phyloP scores from a whole-genome alignment of 768 basidiomycete species.

The Plicaturopsis crispa region DNA sequence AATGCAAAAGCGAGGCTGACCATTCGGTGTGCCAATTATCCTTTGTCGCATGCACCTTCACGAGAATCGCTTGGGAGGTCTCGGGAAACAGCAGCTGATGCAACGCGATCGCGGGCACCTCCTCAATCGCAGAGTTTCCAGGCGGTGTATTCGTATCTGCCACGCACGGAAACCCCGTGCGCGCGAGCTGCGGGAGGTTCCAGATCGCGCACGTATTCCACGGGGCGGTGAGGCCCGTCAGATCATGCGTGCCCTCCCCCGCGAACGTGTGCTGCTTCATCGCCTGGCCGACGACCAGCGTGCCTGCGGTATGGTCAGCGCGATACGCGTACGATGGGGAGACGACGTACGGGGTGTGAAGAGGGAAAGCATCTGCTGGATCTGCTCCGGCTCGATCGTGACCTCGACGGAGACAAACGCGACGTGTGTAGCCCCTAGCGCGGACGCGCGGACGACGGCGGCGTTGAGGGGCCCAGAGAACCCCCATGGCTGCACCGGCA shows the following conservation, averaged over 20 bases:
- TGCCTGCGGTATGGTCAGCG: neutral
- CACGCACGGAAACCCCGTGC: neutral
- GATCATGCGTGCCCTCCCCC: neutral
- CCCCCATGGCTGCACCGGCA: neutral
- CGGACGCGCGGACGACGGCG: neutral
- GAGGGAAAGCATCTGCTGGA: neutral
- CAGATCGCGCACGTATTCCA: neutral
- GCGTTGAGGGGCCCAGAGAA: neutral
- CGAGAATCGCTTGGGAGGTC: neutral
- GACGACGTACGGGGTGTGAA: neutral
- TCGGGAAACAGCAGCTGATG: neutral
- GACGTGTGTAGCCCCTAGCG: neutral
- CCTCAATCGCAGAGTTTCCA: neutral
- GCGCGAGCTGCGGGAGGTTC: neutral
- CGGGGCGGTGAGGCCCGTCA: neutral
- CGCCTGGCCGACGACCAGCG: neutral
- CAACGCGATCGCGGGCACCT: neutral
- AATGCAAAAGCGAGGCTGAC: neutral
- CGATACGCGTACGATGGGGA: neutral
- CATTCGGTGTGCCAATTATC: neutral
- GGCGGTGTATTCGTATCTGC: neutral
- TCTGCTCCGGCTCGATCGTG: neutral
- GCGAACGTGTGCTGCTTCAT: neutral
- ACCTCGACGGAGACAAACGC: neutral
- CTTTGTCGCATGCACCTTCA: neutral